Evolutionary conservation across 208 protist species (phyloP).

Genomic region (Acanthamoeba divionensis): DNA sequence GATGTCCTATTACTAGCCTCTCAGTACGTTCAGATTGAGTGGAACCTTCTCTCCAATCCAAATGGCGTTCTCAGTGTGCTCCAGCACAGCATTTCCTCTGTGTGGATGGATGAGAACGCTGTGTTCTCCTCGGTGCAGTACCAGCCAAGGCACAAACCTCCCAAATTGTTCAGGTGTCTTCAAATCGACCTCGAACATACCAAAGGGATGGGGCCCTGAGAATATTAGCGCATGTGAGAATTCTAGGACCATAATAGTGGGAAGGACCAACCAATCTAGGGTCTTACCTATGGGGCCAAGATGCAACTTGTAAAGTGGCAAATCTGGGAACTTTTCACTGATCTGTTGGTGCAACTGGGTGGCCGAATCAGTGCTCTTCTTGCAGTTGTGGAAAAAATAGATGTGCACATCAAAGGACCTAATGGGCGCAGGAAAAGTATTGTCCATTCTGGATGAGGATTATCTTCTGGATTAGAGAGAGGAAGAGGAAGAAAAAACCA

Average conservation of each 20-base stretch:
- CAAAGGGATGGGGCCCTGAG: neutral
- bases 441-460: too few species aligned
- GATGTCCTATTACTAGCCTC: neutral
- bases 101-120: constrained; percentile 7
- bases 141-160: neutral
- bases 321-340: neutral
- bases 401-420: constrained; percentile 14
- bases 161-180: neutral
- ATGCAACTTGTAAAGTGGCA: neutral
- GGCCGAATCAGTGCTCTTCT: neutral
- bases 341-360: neutral
- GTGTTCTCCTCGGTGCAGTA: neutral
- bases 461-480: too few species aligned
- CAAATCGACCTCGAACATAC: constrained; percentile 22
- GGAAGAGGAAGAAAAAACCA: too few species aligned
- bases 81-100: neutral
- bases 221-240: neutral
- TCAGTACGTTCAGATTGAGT: constrained; percentile 4
- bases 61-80: neutral
- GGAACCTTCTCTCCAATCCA: constrained; percentile 12
- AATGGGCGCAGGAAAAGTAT: neutral
- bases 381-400: neutral
- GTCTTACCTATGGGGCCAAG: neutral
- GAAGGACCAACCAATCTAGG: too few species aligned
- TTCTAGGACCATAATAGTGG: too few species aligned